Base-by-base conservation (phyloP, 805 yeast species). In the Zygosaccharomyces bailii region DNA sequence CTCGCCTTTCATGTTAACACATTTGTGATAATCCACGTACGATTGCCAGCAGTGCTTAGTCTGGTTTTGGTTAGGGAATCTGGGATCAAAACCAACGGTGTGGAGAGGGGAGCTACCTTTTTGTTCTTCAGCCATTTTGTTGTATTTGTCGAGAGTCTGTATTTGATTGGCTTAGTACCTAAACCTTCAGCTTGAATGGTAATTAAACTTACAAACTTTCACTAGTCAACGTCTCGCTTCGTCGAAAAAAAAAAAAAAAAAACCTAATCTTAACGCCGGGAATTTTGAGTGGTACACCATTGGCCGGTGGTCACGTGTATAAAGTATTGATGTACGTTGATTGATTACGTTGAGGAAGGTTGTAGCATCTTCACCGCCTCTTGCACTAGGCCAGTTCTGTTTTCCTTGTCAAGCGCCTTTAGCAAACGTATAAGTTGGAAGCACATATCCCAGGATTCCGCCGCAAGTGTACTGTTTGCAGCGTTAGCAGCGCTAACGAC, bases 41-140 rank as follows among this genome's bases (percentile, higher is more conserved):
- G 91, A 79, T 76, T 91, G 97, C 82, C 91, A 95, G 78, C 98
- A 93, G 78, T 91, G 96, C 75, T 85, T 89, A 63, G 97, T 87
- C 74, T 91, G 99, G 82, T 91, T 91, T 71, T 82, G 90, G 77
- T 88, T 81, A 57, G 99, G 98, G 82, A 90, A 90, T 71, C 96
- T 84, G 63, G 95, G 84, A 70, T 86, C 95, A 74, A 85, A 85
- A 50, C 84, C 85, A 63, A 80, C 82, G 46, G 84, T 81, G 59
- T 72, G 77, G 56, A 79, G 67, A 57, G 76, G 76, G 57, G 71
- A 60, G 46, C 66, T 72, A 43, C 59, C 61, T 43, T 61, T 48
- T 17, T 43, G 41, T 30, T 42, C 51, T 38, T 43, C 48, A 21
- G 48, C 30, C 51, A 48, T 44, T 30, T 33, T 25, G n/a, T 25